Evolutionary conservation across 2,329 filamentous ascomycete genomes (phyloP).

Genomic region (Botrytis sinoallii): DNA sequence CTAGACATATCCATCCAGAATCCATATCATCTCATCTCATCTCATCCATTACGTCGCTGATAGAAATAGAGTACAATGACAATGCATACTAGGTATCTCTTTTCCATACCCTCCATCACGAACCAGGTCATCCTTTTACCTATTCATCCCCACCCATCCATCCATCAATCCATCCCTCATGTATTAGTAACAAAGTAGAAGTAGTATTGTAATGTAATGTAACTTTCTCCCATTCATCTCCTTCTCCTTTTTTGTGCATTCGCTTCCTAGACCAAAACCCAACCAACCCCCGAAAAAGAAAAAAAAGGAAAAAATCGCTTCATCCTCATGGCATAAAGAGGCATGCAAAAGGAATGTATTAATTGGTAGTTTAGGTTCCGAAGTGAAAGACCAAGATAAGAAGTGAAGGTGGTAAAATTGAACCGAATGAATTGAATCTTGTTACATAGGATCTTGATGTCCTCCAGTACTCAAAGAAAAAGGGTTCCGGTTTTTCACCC

Average conservation of each 20-base stretch:
- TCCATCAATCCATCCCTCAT: constrained; percentile 2
- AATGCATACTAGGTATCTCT: neutral
- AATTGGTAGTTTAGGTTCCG: neutral
- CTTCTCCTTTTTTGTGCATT: neutral
- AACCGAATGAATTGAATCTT: neutral
- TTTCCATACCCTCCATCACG: neutral
- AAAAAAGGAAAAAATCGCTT: neutral
- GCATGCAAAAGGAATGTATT: neutral
- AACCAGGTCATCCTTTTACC: neutral
- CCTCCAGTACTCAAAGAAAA: neutral
- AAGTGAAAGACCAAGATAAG: neutral
- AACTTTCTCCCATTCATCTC: no score
- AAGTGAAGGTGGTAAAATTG: neutral
- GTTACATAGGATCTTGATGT: neutral
- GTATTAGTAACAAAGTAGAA: constrained; percentile 12
- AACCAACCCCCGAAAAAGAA: neutral
- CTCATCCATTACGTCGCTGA: neutral
- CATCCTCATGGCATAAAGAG: neutral
- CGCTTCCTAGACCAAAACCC: constrained; percentile 12
- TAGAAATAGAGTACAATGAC: neutral
- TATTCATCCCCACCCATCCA: neutral
- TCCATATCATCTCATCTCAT: neutral
- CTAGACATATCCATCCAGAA: neutral
- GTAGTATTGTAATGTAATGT: neutral
- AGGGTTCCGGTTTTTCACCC: neutral